phyloP scores from a whole-genome alignment of 2,329 filamentous ascomycete genomes.

The Exophiala xenobiotica region DNA sequence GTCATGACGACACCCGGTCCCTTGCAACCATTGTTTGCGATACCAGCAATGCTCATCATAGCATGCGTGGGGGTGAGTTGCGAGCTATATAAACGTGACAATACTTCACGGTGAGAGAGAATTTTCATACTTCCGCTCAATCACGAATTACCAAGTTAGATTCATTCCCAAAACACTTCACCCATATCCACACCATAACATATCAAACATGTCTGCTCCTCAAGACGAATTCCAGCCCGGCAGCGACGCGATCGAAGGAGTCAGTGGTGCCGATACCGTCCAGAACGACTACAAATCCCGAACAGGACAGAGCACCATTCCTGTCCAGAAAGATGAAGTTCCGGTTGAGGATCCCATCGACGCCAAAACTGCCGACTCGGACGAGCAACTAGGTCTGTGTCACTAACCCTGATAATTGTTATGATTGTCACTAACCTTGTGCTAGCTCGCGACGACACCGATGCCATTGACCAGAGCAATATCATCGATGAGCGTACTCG shows the following conservation, averaged over 20 bases:
- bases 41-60: background rate
- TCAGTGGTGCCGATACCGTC: constrained; percentile 20
- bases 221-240: constrained; percentile 20
- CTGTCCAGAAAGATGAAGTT: constrained; percentile 49
- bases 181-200: background rate
- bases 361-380: constrained; percentile 46
- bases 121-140: background rate
- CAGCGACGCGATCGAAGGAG: constrained; percentile 16
- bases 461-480: constrained; percentile 50
- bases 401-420: background rate
- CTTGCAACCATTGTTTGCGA: background rate
- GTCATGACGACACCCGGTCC: constrained; percentile 14
- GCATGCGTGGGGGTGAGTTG: background rate
- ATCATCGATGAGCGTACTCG: constrained; percentile 50
- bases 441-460: constrained; percentile 43
- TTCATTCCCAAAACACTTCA: background rate
- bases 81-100: background rate
- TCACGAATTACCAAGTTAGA: background rate
- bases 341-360: constrained; percentile 48
- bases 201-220: constrained; percentile 21
- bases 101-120: background rate
- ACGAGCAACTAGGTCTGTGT: constrained; percentile 46
- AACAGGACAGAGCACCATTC: constrained; percentile 47
- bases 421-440: background rate
- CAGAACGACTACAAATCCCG: constrained; percentile 51